phyloP scores from a whole-genome alignment of 1,139 yeast species.

The Arxiozyma bovina region DNA sequence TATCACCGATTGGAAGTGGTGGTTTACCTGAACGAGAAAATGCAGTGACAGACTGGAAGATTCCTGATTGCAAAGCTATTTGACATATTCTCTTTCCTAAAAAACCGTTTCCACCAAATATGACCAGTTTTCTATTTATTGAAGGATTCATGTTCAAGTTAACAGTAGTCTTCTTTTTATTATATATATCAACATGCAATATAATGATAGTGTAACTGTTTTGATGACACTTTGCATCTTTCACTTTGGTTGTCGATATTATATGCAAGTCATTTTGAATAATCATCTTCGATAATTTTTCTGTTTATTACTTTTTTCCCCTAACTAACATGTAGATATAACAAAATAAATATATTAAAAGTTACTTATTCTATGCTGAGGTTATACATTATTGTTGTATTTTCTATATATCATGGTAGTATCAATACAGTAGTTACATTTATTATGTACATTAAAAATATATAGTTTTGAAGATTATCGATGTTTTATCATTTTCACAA shows the following conservation, averaged over 20 bases:
- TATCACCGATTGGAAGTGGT: constrained; percentile 33
- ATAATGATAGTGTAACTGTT: no score
- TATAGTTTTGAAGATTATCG: no score
- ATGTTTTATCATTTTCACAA: background rate
- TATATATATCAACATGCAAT: background rate
- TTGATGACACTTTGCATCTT: background rate
- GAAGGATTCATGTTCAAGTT: background rate
- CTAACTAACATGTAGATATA: no score
- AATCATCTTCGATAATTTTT: background rate
- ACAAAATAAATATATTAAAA: no score
- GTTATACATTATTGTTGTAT: background rate
- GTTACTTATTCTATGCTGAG: background rate
- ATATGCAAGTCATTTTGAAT: background rate
- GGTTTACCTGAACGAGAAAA: constrained; percentile 52
- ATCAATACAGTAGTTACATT: background rate
- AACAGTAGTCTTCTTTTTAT: background rate
- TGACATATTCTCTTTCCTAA: constrained; percentile 65
- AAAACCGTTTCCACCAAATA: constrained; percentile 85
- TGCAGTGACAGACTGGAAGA: constrained; percentile 42
- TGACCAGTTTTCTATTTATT: constrained; percentile 31
- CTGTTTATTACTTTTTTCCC: background rate
- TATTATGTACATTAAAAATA: background rate
- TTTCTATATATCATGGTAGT: background rate
- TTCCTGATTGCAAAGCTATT: constrained; percentile 55
- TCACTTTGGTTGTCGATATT: background rate